Evolutionary conservation across 208 protist species (phyloP), one percentile per base, ranked within the genome.

Genomic region (Leishmania amazonensis): DNA sequence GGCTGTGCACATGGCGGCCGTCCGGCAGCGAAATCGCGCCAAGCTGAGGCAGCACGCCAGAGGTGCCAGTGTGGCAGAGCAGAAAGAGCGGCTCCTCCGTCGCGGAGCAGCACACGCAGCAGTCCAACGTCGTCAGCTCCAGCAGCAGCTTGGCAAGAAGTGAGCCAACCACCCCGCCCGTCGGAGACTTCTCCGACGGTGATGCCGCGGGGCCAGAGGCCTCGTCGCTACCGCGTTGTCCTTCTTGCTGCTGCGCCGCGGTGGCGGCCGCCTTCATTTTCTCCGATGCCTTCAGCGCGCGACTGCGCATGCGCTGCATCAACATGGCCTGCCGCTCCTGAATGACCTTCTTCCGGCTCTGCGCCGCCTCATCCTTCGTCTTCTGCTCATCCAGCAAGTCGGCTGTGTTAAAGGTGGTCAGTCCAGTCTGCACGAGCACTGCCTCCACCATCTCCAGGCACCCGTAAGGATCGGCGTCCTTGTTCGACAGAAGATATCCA

Each of bases 321-420:
- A 97, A 81, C 76, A 87, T 87, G 11, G 81, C 81, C 83, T 97
- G 94, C 62, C 85, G 87, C 68, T 94, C 92, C 83, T 95, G 92
- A n/a, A 93, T 54, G 31, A 76, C 77, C 80, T 85, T 83, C 58
- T 86, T 86, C 51, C 87, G 90, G 45, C 82, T 86, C 49, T 85
- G 77, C 47, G 87, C 85, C 35, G 49, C 79, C 35, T 54, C 81
- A 49, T 80, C 81, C 72, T 78, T 84, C 57, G 79, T 62, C 64
- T 75, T 79, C 57, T 86, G 83, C 67, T 79, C 80, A 13, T 79
- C 76, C 38, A 68, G 42, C 51, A 75, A 65, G 15, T 83, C 79
- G 0, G 75, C 81, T 21, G 76, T 71, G 24, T 75, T 58, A 70
- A 87, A 88, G 78, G 76, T 79, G 38, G 87, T 84, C 54, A 95